Conservation (phyloP, 225 moss, liverwort and hornwort genomes). For the Bryum argenteum region DNA sequence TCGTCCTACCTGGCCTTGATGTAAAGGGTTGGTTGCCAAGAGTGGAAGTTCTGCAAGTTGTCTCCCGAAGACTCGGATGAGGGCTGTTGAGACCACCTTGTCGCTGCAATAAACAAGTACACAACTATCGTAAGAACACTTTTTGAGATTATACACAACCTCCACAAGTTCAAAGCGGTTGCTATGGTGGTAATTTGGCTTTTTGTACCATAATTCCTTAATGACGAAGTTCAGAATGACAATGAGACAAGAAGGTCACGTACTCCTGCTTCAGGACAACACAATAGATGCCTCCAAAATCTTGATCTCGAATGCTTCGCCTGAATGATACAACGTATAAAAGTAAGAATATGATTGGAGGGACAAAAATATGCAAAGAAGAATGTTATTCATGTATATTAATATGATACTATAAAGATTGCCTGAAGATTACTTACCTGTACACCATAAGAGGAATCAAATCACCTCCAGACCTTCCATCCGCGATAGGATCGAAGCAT, state of each 20-base stretch:
- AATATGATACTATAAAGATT: too few species aligned
- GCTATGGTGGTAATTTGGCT: background rate
- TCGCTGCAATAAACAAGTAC: constrained; percentile 44
- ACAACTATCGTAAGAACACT: background rate
- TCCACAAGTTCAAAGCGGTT: background rate
- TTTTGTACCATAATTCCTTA: background rate
- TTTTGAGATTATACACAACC: background rate
- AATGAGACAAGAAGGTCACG: constrained; percentile 2
- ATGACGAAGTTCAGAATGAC: background rate
- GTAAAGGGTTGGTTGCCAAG: constrained; percentile 71
- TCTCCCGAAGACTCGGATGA: constrained; percentile 84
- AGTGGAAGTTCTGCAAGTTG: constrained; percentile 85
- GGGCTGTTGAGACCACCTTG: constrained; percentile 79
- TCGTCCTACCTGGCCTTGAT: constrained; percentile 67
- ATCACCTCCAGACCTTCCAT: constrained; percentile 85
- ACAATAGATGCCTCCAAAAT: constrained; percentile 92
- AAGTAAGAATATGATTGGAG: background rate
- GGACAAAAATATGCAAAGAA: too few species aligned
- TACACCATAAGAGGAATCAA: constrained; percentile 95
- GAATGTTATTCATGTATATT: too few species aligned
- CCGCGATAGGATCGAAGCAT: constrained; percentile 87
- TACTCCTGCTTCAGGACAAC: constrained; percentile 85
- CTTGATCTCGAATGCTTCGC: constrained; percentile 84
- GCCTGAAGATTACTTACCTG: constrained; percentile 47
- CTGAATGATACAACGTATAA: constrained; percentile 38